Conservation (phyloP, 352 stramenopile genomes). For the Plasmopara viticola region DNA sequence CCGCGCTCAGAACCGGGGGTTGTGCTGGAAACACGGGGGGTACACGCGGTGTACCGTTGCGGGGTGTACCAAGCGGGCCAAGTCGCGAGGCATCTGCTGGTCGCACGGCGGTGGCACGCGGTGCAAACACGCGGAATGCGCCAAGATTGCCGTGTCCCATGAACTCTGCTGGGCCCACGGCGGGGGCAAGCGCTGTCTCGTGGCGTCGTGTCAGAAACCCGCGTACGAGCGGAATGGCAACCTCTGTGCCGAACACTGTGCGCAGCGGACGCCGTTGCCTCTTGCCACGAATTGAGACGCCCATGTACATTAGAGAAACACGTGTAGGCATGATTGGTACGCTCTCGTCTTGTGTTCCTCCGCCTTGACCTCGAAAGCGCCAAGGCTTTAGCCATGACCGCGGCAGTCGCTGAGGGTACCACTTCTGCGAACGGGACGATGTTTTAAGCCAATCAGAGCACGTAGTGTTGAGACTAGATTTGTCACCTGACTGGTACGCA, state of each 20-base stretch:
- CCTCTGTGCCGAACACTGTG: slow-evolving; percentile 30
- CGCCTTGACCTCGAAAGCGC: too few relatives aligned
- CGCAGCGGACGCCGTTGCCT: slow-evolving; percentile 7
- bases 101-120: slow-evolving; percentile 71
- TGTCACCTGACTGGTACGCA: too few relatives aligned
- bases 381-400: too few relatives aligned
- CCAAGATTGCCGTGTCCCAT: slow-evolving; percentile 51
- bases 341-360: too few relatives aligned
- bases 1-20: slow-evolving; percentile 46
- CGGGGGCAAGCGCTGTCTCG: slow-evolving; percentile 35
- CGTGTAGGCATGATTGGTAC: slow-evolving; percentile 1
- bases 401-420: too few relatives aligned
- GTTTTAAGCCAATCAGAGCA: too few relatives aligned
- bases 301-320: slow-evolving; percentile 26
- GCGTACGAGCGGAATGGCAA: slow-evolving; percentile 56
- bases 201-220: slow-evolving; percentile 38
- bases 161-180: slow-evolving; percentile 50
- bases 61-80: slow-evolving; percentile 56
- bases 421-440: too few relatives aligned
- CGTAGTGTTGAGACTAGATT: too few relatives aligned
- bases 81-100: slow-evolving; percentile 83
- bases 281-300: slow-evolving; percentile 3
- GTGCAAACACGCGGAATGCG: slow-evolving; percentile 41
- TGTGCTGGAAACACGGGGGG: slow-evolving; percentile 31
- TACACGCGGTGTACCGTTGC: slow-evolving; percentile 50